These are phyloP conservation scores for Penicillium canariense DNA, from an alignment of 495 filamentous ascomycete species.

Conservation along the genomic window DNA sequence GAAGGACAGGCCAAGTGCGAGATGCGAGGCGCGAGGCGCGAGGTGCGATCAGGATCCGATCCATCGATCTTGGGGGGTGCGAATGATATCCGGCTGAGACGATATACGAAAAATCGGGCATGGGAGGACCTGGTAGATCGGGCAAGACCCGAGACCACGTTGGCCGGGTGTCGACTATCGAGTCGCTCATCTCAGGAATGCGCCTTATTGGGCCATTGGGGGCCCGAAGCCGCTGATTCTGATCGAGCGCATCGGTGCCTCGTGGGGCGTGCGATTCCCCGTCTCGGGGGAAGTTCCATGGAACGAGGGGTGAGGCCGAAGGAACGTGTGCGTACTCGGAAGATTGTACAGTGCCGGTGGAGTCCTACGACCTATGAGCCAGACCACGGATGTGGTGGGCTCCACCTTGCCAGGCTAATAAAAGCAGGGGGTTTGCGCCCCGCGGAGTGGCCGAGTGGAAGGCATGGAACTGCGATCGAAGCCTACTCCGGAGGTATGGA, in stretches of 20 bases:
- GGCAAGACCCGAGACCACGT: background rate
- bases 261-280: background rate
- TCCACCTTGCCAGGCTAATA: constrained; percentile 1
- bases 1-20: background rate
- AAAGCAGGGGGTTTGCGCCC: background rate
- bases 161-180: background rate
- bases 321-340: constrained; percentile 1
- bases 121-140: background rate
- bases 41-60: background rate
- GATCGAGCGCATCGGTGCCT: background rate
- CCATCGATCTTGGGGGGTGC: background rate
- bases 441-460: background rate
- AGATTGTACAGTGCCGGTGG: background rate
- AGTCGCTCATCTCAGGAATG: background rate
- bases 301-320: constrained; percentile 1
- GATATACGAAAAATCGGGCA: background rate
- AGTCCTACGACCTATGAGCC: background rate
- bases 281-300: background rate
- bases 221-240: background rate
- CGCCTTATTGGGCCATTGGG: background rate
- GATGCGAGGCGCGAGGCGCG: too few relatives aligned
- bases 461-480: constrained; percentile 17
- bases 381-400: background rate
- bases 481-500: background rate
- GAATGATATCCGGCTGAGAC: background rate